Conservation (phyloP, 768 basidiomycete species). For the Auriscalpium orientale region DNA sequence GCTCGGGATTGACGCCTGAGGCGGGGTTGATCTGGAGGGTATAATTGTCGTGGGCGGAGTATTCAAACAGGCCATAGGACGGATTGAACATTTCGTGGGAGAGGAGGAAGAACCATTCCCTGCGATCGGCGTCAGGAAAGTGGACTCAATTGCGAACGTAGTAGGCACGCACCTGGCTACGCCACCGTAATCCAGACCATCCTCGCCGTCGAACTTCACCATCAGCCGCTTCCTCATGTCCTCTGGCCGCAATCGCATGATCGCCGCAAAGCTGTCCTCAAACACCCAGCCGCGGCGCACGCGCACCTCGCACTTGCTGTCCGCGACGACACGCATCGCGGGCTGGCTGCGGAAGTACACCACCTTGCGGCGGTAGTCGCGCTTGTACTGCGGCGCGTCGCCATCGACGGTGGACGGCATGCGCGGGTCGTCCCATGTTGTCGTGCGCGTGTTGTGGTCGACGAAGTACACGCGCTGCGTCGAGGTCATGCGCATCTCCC, state of each 20-base stretch:
- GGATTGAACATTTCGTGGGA: slow-evolving; percentile 82
- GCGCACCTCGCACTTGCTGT: slow-evolving; percentile 82
- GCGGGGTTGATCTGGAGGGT: slow-evolving; percentile 76
- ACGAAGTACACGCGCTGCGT: slow-evolving; percentile 86
- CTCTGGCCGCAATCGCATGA: slow-evolving; percentile 73
- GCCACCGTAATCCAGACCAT: slow-evolving; percentile 74
- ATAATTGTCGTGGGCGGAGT: slow-evolving; percentile 74
- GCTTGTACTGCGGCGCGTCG: slow-evolving; percentile 92
- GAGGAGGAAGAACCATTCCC: slow-evolving; percentile 83
- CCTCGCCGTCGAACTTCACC: slow-evolving; percentile 74
- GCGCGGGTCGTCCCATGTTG: slow-evolving; percentile 90
- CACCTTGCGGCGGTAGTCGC: slow-evolving; percentile 86
- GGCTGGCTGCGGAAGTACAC: slow-evolving; percentile 91
- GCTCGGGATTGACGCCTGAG: slow-evolving; percentile 69
- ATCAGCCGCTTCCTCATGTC: slow-evolving; percentile 65
- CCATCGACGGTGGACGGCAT: slow-evolving; percentile 76
- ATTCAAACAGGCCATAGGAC: slow-evolving; percentile 76
- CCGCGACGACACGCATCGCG: slow-evolving; percentile 61
- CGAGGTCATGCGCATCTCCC: slow-evolving; percentile 91
- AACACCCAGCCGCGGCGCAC: slow-evolving; percentile 73
- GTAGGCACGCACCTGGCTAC: slow-evolving; percentile 48
- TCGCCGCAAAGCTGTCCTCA: slow-evolving; percentile 79
- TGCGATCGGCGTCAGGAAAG: slow-evolving; percentile 19
- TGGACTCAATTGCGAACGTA: background rate
- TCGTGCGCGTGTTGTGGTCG: slow-evolving; percentile 85